Conservation (phyloP, 306 rosid species). For the Gastrolobium bilobum region DNA sequence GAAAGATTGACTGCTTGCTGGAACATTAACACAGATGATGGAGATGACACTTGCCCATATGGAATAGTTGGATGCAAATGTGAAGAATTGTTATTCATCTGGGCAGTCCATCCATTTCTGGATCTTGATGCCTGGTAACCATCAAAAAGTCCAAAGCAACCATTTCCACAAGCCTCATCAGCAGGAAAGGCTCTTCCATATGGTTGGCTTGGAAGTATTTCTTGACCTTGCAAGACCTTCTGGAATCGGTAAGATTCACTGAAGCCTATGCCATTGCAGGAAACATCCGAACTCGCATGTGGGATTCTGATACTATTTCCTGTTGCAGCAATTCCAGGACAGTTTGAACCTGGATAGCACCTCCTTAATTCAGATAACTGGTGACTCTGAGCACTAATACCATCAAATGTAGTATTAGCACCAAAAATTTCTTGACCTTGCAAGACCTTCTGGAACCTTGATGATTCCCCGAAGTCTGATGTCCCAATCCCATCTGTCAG, state of each 20-base stretch:
- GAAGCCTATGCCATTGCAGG: constrained; percentile 74
- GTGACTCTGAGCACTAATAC: constrained; percentile 57
- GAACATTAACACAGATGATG: constrained; percentile 87
- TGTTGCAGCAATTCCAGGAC: constrained; percentile 60
- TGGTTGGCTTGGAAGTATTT: constrained; percentile 80
- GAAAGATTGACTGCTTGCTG: constrained; percentile 72
- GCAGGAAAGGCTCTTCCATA: constrained; percentile 66
- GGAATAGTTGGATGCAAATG: constrained; percentile 59
- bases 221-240: constrained; percentile 99
- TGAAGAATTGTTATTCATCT: constrained; percentile 54
- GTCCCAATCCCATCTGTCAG: constrained; percentile 80
- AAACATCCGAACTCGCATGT: constrained; percentile 57
- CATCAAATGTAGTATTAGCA: constrained; percentile 67
- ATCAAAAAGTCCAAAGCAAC: constrained; percentile 65
- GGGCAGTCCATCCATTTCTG: constrained; percentile 68
- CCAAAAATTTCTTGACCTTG: constrained; percentile 99
- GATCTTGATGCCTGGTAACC: constrained; percentile 62
- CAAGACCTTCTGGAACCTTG: constrained; percentile 99
- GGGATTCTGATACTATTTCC: constrained; percentile 72
- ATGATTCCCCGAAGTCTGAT: constrained; percentile 90
- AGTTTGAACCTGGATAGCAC: constrained; percentile 67
- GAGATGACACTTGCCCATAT: constrained; percentile 80
- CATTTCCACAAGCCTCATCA: constrained; percentile 62
- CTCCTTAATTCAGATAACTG: constrained; percentile 72
- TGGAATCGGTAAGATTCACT: constrained; percentile 80